Evolutionary conservation across 371 early-diverging fungal species (phyloP).

Genomic region (Mortierella sp.): DNA sequence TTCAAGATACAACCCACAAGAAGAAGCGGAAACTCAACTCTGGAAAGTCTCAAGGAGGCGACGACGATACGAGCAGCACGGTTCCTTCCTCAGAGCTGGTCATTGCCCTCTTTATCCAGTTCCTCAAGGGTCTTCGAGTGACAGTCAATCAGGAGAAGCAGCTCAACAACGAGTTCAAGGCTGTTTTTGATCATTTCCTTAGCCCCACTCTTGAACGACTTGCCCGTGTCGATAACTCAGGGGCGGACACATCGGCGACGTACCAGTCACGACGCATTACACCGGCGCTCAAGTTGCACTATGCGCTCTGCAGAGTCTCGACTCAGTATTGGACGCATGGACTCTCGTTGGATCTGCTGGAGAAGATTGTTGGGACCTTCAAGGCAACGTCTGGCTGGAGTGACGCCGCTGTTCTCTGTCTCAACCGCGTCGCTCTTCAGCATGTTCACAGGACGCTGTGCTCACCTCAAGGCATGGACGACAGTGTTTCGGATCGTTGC

Average conservation of each 20-base stretch:
- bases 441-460: constrained; percentile 40
- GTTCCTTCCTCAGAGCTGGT: constrained; percentile 42
- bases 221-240: not conserved
- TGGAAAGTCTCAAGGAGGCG: constrained; percentile 56
- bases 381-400: constrained; percentile 27
- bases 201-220: constrained; percentile 39
- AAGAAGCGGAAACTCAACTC: constrained; percentile 51
- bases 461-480: constrained; percentile 20
- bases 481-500: constrained; percentile 15
- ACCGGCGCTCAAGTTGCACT: constrained; percentile 67
- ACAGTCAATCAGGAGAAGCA: constrained; percentile 60
- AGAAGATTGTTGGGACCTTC: constrained; percentile 18
- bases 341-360: constrained; percentile 17
- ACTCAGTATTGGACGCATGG: constrained; percentile 59
- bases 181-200: constrained; percentile 36
- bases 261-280: constrained; percentile 39
- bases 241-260: constrained; percentile 14
- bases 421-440: constrained; percentile 50
- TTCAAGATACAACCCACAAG: constrained; percentile 12
- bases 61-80: not conserved
- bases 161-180: constrained; percentile 34
- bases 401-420: constrained; percentile 29
- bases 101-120: constrained; percentile 59
- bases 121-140: constrained; percentile 61
- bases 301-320: constrained; percentile 60